Conservation (phyloP, 441 rosid genomes). For the Aquilaria agallochum region DNA sequence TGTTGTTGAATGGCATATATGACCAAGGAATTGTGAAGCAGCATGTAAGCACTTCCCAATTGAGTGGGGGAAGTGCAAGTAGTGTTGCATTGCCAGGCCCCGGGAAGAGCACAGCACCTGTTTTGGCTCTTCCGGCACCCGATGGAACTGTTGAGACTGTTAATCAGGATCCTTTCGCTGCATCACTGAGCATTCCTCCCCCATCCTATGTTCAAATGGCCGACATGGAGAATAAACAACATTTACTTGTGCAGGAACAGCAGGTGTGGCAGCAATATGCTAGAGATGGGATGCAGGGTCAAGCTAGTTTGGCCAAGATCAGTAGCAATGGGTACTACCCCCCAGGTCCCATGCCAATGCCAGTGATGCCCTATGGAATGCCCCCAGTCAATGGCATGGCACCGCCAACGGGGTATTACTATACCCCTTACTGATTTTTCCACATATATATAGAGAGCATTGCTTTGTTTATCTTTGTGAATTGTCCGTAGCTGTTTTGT, state of each 20-base stretch:
- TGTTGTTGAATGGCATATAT: conserved; percentile 87
- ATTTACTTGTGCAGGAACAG: conserved; percentile 80
- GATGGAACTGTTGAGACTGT: conserved; percentile 85
- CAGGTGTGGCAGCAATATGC: conserved; percentile 84
- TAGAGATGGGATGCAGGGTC: conserved; percentile 87
- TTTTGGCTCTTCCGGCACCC: conserved; percentile 94
- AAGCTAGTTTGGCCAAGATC: conserved; percentile 76
- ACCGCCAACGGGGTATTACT: conserved; percentile 69
- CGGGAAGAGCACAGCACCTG: conserved; percentile 52
- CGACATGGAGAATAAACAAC: conserved; percentile 93
- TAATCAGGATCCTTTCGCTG: conserved; percentile 92
- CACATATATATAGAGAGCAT: conserved; percentile 15
- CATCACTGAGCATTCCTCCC: conserved; percentile 79
- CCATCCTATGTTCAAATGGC: conserved; percentile 96
- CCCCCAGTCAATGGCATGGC: conserved; percentile 82
- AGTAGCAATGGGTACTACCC: conserved; percentile 38
- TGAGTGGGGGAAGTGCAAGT: conserved; percentile 89
- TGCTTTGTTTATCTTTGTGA: conserved; percentile 25
- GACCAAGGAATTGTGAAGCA: conserved; percentile 95
- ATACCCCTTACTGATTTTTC: conserved; percentile 59
- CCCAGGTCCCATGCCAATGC: conserved; percentile 36
- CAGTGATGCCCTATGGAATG: conserved; percentile 73
- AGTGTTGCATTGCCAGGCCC: conserved; percentile 78
- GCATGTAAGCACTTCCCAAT: conserved; percentile 61
- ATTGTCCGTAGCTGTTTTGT: conserved; percentile 16